Base-by-base conservation (phyloP, 768 basidiomycete genomes). In the Scleroderma citrinum region DNA sequence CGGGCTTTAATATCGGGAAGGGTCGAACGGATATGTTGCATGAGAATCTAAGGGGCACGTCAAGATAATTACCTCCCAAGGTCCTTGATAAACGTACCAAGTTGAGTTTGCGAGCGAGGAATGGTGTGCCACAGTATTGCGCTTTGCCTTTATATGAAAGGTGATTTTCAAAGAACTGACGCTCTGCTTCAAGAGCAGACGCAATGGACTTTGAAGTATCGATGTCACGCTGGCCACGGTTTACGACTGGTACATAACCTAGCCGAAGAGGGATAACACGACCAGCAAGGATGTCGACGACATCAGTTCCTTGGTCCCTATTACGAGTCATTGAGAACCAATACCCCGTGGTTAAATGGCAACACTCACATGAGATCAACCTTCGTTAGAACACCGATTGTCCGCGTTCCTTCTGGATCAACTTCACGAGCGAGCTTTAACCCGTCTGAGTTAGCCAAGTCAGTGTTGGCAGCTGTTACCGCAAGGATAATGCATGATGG, bases 371-470 rank as follows among this genome's bases (percentile, higher is more conserved):
- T 99, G 55, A 99, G 74, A 68, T 99, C 96, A 45, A 98, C 88
- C 70, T 99, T 99, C 13, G 96, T 99, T 60, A 98, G 71, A 17
- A 99, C 96, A 77, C 96, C 96, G 56, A 99, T 97, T 19, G 96
- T 99, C 62, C 95, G 78, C 36, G 85, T 87, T 26, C 96, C 96
- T 50, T 98, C 95, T 2, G 95, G 94, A 64, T 99, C 96, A 21
- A 97, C 93, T 61, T 97, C 93, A 53, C 96, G 78, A 44, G 93
- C 95, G 76, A 97, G 71, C 73, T 96, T 95, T 63, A 96, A 68
- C 43, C 96, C 95, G 67, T 98, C 96, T 17, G 95, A 98, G 70
- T 98, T 99, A 52, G 96, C 96, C 78, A 99, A 76, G 75, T 99
- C 96, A 41, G 83, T 86, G 66, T 98, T 98, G 57, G 92, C 95